Base-by-base conservation (phyloP, 768 basidiomycete genomes). In the Boletus vermiculosoides region DNA sequence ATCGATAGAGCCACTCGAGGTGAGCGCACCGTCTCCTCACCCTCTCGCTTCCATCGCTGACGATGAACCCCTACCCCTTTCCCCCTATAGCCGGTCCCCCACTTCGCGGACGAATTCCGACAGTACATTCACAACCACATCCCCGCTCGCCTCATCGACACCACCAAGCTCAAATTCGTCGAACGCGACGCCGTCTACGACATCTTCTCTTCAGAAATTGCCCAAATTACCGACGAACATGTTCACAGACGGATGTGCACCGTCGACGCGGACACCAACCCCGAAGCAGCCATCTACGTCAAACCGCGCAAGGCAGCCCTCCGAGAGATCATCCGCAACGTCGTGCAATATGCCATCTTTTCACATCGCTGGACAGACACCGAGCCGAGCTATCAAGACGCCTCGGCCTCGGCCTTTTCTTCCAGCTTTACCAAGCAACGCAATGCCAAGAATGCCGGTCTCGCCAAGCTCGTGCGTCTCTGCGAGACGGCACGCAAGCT, bases 41-140 rank as follows among this genome's bases (percentile, higher is more conserved):
- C 12, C 3, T 36, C 30, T 46, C 25, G 3, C 4, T 13, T 4
- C 3, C 34, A 16, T 56, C 25, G 6, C 45, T 57, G 31, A 58
- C 45, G 18, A 50, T 22, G 22, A 41, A 3, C 25, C 25, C 20
- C n/a, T n/a, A n/a, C n/a, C 28, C 7, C 28, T 1, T 25, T 25
- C 25, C 2, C 30, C 1, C 16, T 9, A 13, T 30, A 66, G 57
- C 55, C 51, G 5, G 40, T 40, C 16, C 1, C 47, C 10, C 22
- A 58, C 16, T 49, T 68, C 12, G 54, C 44, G 1, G 41, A 58
- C 0, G 65, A 49, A 25, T 71, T 69, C 40, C 58, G 18, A 5
- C 13, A 60, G 5, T 66, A 71, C 54, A 62, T 71, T 42, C 44
- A 12, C 20, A 69, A 71, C 34, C 59, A 71, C n/a, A 64, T 69